Conservation (phyloP, 163 green algal species). For the Prototheca wickerhamii region DNA sequence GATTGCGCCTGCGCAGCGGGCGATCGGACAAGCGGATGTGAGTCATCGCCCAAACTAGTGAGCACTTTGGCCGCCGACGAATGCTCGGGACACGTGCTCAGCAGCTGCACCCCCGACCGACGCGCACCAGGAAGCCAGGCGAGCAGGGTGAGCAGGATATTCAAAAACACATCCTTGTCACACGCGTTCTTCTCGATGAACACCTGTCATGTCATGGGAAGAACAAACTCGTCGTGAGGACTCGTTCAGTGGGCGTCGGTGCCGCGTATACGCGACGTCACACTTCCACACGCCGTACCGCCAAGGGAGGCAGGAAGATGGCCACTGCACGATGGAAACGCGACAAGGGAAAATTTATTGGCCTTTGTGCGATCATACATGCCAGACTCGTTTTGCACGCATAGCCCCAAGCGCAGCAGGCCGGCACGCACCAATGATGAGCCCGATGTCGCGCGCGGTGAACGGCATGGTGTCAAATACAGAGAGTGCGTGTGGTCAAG, state of each 20-base stretch:
- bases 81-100: too few species aligned
- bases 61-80: too few species aligned
- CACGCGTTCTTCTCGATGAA: neutral
- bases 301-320: neutral
- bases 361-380: neutral
- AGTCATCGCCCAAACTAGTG: too few species aligned
- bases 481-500: too few species aligned
- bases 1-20: neutral
- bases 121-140: neutral
- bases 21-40: too few species aligned
- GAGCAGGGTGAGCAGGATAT: constrained; percentile 3
- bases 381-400: neutral
- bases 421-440: neutral
- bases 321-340: neutral
- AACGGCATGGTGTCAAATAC: constrained; percentile 2
- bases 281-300: neutral
- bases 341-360: neutral
- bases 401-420: neutral
- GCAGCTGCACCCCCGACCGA: neutral
- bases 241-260: neutral
- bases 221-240: neutral
- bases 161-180: constrained; percentile 1
- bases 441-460: neutral
- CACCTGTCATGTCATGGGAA: too few species aligned
- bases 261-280: neutral